A percentile compares a stretch with the other conserved stretches of the same genome.
Conservation (phyloP, 2,329 filamentous ascomycete species). For the Aspergillus aculeatinus region DNA sequence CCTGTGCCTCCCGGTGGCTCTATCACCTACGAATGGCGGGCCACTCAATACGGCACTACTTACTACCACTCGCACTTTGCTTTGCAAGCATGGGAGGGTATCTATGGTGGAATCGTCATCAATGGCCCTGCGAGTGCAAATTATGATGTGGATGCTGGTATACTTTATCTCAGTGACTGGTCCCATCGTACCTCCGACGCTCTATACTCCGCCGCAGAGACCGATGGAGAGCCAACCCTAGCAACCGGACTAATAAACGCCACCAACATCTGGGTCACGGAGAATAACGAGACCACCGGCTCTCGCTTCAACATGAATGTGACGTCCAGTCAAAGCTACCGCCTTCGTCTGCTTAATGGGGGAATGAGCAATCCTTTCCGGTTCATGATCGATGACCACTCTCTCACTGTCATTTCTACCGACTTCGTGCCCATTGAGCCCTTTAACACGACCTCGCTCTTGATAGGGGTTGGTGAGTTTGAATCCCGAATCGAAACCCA, state of each 20-base stretch:
- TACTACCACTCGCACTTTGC: constrained; percentile 39
- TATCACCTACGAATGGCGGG: constrained; percentile 40
- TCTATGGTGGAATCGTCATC: constrained; percentile 30
- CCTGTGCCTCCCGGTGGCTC: constrained; percentile 35
- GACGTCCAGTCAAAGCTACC: constrained; percentile 15
- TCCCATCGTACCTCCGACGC: neutral
- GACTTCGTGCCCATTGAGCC: constrained; percentile 60
- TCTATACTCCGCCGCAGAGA: neutral
- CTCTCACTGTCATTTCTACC: constrained; percentile 56
- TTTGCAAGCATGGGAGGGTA: constrained; percentile 50
- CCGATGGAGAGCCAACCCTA: neutral
- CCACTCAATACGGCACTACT: constrained; percentile 37
- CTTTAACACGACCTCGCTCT: constrained; percentile 43
- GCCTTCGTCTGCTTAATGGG: constrained; percentile 29
- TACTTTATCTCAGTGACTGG: neutral
- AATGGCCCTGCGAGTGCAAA: neutral
- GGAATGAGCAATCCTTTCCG: constrained; percentile 25
- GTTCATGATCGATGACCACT: constrained; percentile 56
- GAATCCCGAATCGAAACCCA: too few species aligned
- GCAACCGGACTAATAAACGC: neutral
- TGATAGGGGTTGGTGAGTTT: neutral
- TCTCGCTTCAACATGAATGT: neutral
- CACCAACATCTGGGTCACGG: neutral
- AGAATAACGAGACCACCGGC: neutral
- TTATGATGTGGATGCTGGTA: neutral